A percentile compares a stretch with the other conserved stretches of the same genome.
phyloP scores from a whole-genome alignment of 257 asterid species.

The Knoxia roxburghii region DNA sequence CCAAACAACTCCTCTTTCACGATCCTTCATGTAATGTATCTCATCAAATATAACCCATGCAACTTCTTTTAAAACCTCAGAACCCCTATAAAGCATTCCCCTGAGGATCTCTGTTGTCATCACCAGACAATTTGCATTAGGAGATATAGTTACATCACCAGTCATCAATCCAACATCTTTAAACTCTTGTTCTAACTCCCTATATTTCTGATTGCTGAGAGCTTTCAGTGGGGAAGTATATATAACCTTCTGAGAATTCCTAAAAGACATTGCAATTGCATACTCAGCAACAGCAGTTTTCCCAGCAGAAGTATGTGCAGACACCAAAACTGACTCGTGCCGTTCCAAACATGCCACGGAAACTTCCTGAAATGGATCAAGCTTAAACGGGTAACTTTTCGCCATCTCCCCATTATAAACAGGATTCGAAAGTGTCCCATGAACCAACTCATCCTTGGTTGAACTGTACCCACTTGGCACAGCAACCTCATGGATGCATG shows the following conservation, averaged over 20 bases:
- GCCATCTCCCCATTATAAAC: slow-evolving; percentile 62
- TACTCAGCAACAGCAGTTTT: slow-evolving; percentile 98
- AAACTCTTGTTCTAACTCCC: slow-evolving; percentile 92
- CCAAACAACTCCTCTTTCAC: slow-evolving; percentile 99
- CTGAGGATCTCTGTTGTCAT: slow-evolving; percentile 96
- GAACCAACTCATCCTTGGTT: slow-evolving; percentile 49
- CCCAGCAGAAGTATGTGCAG: slow-evolving; percentile 98
- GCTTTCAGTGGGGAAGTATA: slow-evolving; percentile 95
- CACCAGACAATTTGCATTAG: slow-evolving; percentile 95
- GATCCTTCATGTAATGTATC: slow-evolving; percentile 98
- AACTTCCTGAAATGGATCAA: slow-evolving; percentile 88
- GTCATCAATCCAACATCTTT: slow-evolving; percentile 95
- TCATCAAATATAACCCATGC: slow-evolving; percentile 99
- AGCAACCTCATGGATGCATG: slow-evolving; percentile 96
- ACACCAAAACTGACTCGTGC: slow-evolving; percentile 81
- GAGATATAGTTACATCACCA: slow-evolving; percentile 86
- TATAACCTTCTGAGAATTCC: slow-evolving; percentile 87
- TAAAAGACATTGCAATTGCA: slow-evolving; percentile 90
- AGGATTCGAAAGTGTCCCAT: slow-evolving; percentile 84
- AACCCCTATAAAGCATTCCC: slow-evolving; percentile 96
- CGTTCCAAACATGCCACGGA: slow-evolving; percentile 88
- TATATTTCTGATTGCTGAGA: slow-evolving; percentile 87
- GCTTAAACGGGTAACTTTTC: slow-evolving; percentile 66
- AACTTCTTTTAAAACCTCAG: slow-evolving; percentile 94
- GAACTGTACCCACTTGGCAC: slow-evolving; percentile 60